Evolutionary conservation across 768 basidiomycete genomes (phyloP), one percentile per base, ranked within the genome.

Genomic region (Thelephora ganbajun): DNA sequence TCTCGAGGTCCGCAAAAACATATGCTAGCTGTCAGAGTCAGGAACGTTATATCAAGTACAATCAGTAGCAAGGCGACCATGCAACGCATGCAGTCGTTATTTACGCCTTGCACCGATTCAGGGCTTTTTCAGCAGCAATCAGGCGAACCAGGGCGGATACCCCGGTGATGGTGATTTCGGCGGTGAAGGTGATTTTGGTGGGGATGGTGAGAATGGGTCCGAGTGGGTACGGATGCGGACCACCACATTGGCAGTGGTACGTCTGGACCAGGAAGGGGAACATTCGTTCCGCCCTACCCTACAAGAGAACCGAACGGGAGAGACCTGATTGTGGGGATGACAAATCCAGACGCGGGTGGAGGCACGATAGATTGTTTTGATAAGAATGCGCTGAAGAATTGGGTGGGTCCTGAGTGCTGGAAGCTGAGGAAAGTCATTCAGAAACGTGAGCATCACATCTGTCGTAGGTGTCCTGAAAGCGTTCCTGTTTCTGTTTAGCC

Each of bases 351-450:
- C 48, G 73, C 69, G 1, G 74, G 70, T 5, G 69, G 66, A 14
- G 61, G 69, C 16, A 74, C 83, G 63, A 68, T 83, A 59, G 91
- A 93, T 56, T 96, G 93, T 62, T 96, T 98, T 59, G 93, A 98
- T 62, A 74, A 80, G 56, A 78, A 70, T 51, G 73, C 86, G 57
- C 69, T 81, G 56, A 94, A 88, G 72, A 94, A 94, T 55, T 99
- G 96, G 96, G 96, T 94, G 3, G 96, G 96, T 0, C 93, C 93
- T 6, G 90, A 98, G 63, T 96, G 98, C 60, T 99, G 96, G 94
- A 98, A 94, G 61, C 63, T 98, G 57, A 70, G 85, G 51, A 85
- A 80, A 59, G 73, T 80, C n/a, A 69, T 90, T 46, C 76, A 83
- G 50, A 77, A 74, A 69, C 74, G 90, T 93, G 53, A 30, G 26